A percentile compares a stretch with the other conserved stretches of the same genome.
phyloP scores from a whole-genome alignment of 768 basidiomycete genomes.

The Boletales sp. region DNA sequence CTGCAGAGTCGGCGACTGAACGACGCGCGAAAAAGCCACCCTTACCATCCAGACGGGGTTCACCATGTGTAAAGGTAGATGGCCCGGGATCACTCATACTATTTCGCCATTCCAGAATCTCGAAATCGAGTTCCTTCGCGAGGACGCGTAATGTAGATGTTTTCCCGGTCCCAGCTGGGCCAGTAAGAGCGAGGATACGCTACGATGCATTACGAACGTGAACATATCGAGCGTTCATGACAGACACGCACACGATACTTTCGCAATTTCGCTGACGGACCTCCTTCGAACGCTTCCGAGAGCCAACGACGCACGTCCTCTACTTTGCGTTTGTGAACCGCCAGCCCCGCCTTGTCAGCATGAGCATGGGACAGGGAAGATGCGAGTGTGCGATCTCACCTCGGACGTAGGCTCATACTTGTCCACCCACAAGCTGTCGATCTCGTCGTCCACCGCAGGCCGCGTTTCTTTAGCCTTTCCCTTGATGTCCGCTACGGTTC shows the following conservation, averaged over 20 bases:
- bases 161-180: conserved; percentile 89
- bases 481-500: conserved; percentile 12
- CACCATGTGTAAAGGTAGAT: conserved; percentile 17
- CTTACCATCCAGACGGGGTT: conserved; percentile 7
- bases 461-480: conserved; percentile 20
- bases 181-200: conserved; percentile 83
- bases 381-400: conserved; percentile 31
- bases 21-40: background rate
- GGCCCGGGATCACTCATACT: conserved; percentile 49
- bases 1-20: conserved; percentile 5
- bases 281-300: conserved; percentile 65
- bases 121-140: conserved; percentile 67
- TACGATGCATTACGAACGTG: conserved; percentile 26
- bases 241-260: conserved; percentile 67
- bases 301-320: conserved; percentile 77
- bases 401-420: conserved; percentile 59
- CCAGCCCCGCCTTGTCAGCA: conserved; percentile 56
- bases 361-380: background rate
- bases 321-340: conserved; percentile 77
- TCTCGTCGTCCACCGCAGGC: conserved; percentile 15
- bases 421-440: conserved; percentile 57
- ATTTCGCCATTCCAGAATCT: conserved; percentile 86
- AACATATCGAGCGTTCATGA: background rate
- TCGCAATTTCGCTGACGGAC: conserved; percentile 55
- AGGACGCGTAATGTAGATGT: conserved; percentile 81